A percentile compares a stretch with the other conserved stretches of the same genome.
Evolutionary conservation across 441 rosid species (phyloP).

Genomic region (Biscutella auriculata): DNA sequence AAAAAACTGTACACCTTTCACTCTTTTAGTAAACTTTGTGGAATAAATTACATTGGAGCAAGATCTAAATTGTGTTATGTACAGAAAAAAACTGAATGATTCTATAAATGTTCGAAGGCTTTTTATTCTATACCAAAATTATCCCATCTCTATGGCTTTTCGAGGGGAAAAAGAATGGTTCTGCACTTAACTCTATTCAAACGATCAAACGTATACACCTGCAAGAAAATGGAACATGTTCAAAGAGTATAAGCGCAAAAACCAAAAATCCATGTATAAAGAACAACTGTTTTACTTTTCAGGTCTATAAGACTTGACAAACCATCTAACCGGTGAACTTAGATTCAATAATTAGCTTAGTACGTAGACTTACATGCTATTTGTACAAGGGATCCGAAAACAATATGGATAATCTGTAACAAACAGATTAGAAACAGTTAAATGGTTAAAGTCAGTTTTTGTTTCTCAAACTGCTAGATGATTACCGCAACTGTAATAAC

Average conservation of each 20-base stretch:
- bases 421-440: background rate
- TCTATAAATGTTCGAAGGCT: background rate
- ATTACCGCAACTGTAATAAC: background rate
- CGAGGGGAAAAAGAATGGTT: constrained; percentile 24
- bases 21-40: constrained; percentile 15
- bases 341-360: background rate
- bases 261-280: background rate
- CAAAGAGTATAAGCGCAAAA: background rate
- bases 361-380: constrained; percentile 15
- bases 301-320: background rate
- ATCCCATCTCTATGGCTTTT: constrained; percentile 13
- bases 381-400: constrained; percentile 3
- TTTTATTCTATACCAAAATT: constrained; percentile 18
- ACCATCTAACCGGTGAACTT: background rate
- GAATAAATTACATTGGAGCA: constrained; percentile 20
- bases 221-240: constrained; percentile 5
- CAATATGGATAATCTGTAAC: constrained; percentile 12
- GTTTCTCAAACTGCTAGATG: constrained; percentile 6
- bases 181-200: constrained; percentile 18
- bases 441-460: background rate
- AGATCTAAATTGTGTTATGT: constrained; percentile 2
- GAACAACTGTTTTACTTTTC: background rate
- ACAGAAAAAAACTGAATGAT: constrained; percentile 9
- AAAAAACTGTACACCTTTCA: constrained; percentile 14
- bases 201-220: constrained; percentile 15